A percentile compares a stretch with the other conserved stretches of the same genome.
Evolutionary conservation across 495 filamentous ascomycete genomes (phyloP).

Genomic region (Penicillium salamii): DNA sequence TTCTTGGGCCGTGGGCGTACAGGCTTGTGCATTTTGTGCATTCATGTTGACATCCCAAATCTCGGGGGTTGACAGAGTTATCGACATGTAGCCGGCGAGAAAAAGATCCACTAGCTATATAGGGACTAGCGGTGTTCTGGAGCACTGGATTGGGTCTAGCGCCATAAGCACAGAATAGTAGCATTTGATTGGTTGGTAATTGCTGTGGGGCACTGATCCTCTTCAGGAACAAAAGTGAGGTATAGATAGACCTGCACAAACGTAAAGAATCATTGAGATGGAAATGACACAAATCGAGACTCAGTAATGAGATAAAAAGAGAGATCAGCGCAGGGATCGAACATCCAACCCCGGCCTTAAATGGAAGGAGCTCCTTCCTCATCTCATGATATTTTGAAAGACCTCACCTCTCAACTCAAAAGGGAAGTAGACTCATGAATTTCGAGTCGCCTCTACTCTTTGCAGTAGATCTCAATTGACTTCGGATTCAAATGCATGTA

Average conservation of each 20-base stretch:
- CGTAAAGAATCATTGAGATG: too few species aligned
- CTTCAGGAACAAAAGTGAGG: too few species aligned
- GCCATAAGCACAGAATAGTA: not conserved
- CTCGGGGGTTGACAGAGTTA: not conserved
- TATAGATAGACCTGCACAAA: too few species aligned
- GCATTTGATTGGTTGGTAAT: too few species aligned
- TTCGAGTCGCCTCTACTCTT: not conserved
- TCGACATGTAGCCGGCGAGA: not conserved
- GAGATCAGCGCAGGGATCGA: not conserved
- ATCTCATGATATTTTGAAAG: not conserved
- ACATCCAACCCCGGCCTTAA: not conserved
- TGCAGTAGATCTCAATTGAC: not conserved
- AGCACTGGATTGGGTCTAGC: not conserved
- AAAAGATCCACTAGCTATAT: not conserved
- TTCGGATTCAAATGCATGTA: not conserved
- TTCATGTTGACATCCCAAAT: too few species aligned
- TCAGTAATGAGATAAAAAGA: too few species aligned
- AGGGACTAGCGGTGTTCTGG: not conserved
- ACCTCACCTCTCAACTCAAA: not conserved
- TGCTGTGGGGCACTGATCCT: too few species aligned
- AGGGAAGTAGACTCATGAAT: not conserved
- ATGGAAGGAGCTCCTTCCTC: not conserved
- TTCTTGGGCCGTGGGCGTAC: conserved; percentile 22
- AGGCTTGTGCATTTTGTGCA: conserved; percentile 18
- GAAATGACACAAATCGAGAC: too few species aligned